Base-by-base conservation (phyloP, 2,329 filamentous ascomycete genomes). In the Rasamsonia emersonii region DNA sequence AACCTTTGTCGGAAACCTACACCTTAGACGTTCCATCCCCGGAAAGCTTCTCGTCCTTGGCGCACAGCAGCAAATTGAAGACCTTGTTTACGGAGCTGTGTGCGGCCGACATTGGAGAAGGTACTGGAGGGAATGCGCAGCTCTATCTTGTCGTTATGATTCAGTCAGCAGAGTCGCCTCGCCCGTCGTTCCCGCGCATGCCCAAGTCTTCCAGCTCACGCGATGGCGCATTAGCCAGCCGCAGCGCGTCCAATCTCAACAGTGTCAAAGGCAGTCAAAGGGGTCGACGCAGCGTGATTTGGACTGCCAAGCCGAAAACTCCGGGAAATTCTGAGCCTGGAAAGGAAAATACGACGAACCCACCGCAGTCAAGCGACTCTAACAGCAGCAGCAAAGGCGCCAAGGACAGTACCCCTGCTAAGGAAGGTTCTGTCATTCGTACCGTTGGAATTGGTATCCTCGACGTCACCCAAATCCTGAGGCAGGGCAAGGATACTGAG, bases 51-150 rank as follows among this genome's bases (percentile, higher is more conserved):
- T 71, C 77, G 9, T 75, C 73, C 38, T 62, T 84, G 29, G 62
- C 73, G 7, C 73, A 77, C 32, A 74, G 75, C 41, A 71, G 75
- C 14, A 79, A 80, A 50, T 75, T 88, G 52, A 85, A 82, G 50
- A 93, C 86, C 0, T 68, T 98, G 2, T 95, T 96, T 45, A 79
- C 85, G 3, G 86, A 96, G 48, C 65, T 98, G 11, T 85, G 79
- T 23, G 74, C 83, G 1, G 73, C 78, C 29, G 88, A 95, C 47
- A 67, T 80, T 35, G 74, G 74, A n/a, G 71, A 77, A 44, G 69
- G 66, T 8, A 63, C 69, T n/a, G 63, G 51, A 10, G 70, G 75
- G 6, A 81, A 82, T 28, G 75, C 75, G 3, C 81, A 86, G 31
- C 62, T 96, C 13, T 95, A 83, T 53, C 69, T 98, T 2, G 78